Evolutionary conservation across 2,329 filamentous ascomycete genomes (phyloP).

Genomic region (Ophiostoma himal-ulmi): DNA sequence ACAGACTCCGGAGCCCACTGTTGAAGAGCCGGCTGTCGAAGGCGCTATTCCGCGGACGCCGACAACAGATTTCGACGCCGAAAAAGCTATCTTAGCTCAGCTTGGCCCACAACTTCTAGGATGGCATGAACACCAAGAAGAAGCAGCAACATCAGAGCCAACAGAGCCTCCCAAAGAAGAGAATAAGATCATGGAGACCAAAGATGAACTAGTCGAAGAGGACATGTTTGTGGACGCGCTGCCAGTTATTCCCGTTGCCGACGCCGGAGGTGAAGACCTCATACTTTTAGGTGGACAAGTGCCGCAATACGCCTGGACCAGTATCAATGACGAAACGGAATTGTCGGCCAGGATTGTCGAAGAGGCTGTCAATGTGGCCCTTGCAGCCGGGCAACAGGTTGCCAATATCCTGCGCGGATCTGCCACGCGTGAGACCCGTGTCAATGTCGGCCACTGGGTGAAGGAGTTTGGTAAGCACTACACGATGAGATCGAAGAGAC

Average conservation of each 20-base stretch:
- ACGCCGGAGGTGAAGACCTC: neutral
- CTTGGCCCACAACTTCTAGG: neutral
- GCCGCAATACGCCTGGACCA: conserved; percentile 11
- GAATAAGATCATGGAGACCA: neutral
- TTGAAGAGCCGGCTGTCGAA: neutral
- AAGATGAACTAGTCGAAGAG: neutral
- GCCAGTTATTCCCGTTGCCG: neutral
- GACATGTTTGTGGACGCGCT: neutral
- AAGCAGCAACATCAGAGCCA: neutral
- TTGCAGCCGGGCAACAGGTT: neutral
- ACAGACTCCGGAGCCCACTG: neutral
- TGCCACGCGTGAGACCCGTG: neutral
- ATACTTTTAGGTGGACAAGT: neutral
- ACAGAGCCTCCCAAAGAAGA: neutral
- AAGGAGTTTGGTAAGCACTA: conserved; percentile 4
- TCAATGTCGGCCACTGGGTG: neutral
- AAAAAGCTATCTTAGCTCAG: neutral
- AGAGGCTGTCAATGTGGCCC: conserved; percentile 13
- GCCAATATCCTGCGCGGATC: neutral
- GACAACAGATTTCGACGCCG: neutral
- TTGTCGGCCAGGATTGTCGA: conserved; percentile 10
- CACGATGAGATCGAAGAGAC: neutral
- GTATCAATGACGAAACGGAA: neutral
- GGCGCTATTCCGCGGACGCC: neutral
- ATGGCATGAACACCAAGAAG: neutral